Evolutionary conservation across 306 rosid species (phyloP).

Genomic region (Prosopis cineraria): DNA sequence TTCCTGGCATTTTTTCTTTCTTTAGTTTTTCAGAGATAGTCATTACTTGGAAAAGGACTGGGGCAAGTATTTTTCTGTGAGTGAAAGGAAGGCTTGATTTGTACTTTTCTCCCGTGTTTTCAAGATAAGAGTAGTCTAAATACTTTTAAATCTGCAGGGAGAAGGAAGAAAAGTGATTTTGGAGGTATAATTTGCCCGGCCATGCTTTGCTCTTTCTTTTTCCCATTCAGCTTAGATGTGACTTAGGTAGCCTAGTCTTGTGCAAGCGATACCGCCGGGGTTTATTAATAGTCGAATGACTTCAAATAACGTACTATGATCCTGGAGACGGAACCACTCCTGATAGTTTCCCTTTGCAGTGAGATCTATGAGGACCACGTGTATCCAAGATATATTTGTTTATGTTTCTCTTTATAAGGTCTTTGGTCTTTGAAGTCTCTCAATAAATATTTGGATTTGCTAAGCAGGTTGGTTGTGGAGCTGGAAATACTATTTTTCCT

Average conservation of each 20-base stretch:
- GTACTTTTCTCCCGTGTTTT: background rate
- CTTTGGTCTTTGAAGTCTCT: conserved; percentile 16
- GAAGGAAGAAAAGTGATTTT: conserved; percentile 65
- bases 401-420: conserved; percentile 15
- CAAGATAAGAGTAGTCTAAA: conserved; percentile 4
- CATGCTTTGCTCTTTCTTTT: conserved; percentile 1
- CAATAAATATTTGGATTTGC: conserved; percentile 8
- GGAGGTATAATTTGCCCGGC: conserved; percentile 56
- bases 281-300: background rate
- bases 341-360: conserved; percentile 4
- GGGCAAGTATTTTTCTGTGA: conserved; percentile 86
- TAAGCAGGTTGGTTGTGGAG: conserved; percentile 88
- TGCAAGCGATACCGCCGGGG: background rate
- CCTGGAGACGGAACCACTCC: background rate
- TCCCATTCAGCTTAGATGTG: background rate
- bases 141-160: conserved; percentile 53
- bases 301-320: background rate
- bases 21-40: conserved; percentile 85
- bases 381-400: conserved; percentile 3
- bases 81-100: conserved; percentile 37
- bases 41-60: conserved; percentile 96
- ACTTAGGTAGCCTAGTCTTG: background rate
- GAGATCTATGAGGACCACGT: background rate
- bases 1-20: background rate
- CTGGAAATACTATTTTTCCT: conserved; percentile 90